Conservation (phyloP, 2,329 filamentous ascomycete genomes). For the Coleophoma eucalyptorum region DNA sequence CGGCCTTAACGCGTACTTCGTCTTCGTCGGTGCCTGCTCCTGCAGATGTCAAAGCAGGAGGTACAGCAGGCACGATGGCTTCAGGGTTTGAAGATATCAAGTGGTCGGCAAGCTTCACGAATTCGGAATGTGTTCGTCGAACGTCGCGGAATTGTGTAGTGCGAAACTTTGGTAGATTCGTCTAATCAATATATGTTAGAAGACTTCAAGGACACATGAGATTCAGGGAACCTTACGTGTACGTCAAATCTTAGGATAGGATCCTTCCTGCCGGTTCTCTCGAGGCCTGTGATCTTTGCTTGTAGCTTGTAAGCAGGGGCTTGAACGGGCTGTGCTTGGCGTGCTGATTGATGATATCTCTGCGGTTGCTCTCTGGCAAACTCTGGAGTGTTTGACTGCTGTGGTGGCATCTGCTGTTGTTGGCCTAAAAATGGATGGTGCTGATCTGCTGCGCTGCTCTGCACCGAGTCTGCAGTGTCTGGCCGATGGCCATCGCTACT, state of each 20-base stretch:
- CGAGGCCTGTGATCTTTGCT: conserved; percentile 89
- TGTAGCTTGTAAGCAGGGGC: conserved; percentile 80
- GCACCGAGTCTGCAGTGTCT: conserved; percentile 23
- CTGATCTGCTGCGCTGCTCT: conserved; percentile 17
- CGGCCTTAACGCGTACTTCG: conserved; percentile 80
- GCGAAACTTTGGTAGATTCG: conserved; percentile 95
- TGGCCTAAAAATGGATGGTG: conserved; percentile 26
- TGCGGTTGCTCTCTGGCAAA: conserved; percentile 28
- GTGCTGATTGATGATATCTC: conserved; percentile 22
- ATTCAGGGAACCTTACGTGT: conserved; percentile 60
- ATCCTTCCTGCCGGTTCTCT: conserved; percentile 92
- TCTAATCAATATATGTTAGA: conserved; percentile 49
- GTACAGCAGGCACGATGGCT: conserved; percentile 88
- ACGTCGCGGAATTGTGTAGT: conserved; percentile 99
- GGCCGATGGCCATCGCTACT: conserved; percentile 20
- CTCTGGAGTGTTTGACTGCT: conserved; percentile 28
- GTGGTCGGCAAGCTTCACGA: conserved; percentile 93
- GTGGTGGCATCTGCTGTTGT: conserved; percentile 23
- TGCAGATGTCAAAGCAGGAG: conserved; percentile 89
- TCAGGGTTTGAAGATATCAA: conserved; percentile 97
- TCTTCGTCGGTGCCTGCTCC: conserved; percentile 96
- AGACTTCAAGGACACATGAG: background rate
- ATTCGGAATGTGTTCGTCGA: conserved; percentile 90
- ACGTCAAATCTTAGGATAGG: conserved; percentile 94
- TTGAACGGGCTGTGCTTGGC: conserved; percentile 37